Evolutionary conservation across 257 asterid genomes (phyloP), one percentile per base, ranked within the genome.

Genomic region (Scutellaria minor): DNA sequence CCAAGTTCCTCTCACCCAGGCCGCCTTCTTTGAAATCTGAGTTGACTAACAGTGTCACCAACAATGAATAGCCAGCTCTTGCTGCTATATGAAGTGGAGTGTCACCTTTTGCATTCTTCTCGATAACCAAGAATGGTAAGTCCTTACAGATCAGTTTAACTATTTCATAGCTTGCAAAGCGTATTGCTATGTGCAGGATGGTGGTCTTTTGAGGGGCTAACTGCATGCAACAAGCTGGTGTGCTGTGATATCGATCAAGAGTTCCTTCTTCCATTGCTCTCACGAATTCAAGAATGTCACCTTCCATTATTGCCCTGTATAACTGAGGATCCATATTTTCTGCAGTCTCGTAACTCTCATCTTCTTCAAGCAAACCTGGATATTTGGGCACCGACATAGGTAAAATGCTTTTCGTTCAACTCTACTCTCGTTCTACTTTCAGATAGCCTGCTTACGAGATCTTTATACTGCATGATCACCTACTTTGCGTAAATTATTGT

Each of bases 1-100:
- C 83, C 48, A 75, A 81, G 35, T 83, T 83, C 77, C 70, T 80
- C 68, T 80, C 85, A 10, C 72, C 70, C 35, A 83, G 41, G 1
- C 79, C 78, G 40, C 79, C 79, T 64, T 75, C 79, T 64, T 61
- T 71, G 37, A 52, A 83, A 56, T 77, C 90, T 8, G 90, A 61
- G 69, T 81, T 74, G 6, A 79, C 57, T 7, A 86, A 60, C 59
- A 83, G 9, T 0, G 71, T 74, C 42, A 79, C 82, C 63, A 86
- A 68, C 51, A 61, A 67, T 14, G 77, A 48, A 58, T 82, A 83
- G 9, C 88, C 88, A 14, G 82, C 80, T 59, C 85, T 79, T 18
- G 90, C 86, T 31, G 88, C 90, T 62, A 86, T 66, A 58, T 86
- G 88, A 42, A 83, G 85, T 47, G 90, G 76, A 9, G 81, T 81